Evolutionary conservation across 2,329 filamentous ascomycete species (phyloP).

Genomic region (Microsporum audouinii): DNA sequence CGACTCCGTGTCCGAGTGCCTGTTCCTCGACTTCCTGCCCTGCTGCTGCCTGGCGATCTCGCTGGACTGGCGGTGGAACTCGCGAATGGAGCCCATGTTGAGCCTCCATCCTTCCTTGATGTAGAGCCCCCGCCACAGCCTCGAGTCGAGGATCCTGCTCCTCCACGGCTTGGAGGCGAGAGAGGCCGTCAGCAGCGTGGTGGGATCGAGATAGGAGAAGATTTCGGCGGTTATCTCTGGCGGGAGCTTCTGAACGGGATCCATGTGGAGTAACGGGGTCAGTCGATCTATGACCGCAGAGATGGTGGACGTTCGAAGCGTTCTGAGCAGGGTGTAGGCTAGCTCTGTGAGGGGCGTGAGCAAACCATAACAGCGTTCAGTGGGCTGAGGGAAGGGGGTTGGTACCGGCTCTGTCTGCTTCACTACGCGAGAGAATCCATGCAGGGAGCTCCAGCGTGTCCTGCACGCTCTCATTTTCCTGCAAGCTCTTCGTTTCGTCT

Average conservation of each 20-base stretch:
- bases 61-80: conserved; percentile 49
- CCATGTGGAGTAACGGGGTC: conserved; percentile 77
- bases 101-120: conserved; percentile 76
- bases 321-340: conserved; percentile 64
- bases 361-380: background rate
- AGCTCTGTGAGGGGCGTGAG: conserved; percentile 47
- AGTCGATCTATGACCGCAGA: conserved; percentile 69
- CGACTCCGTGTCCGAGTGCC: conserved; percentile 37
- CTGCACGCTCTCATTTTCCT: conserved; percentile 30
- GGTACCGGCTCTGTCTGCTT: conserved; percentile 45
- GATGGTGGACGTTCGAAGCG: conserved; percentile 68
- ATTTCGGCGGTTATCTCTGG: conserved; percentile 85
- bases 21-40: conserved; percentile 37
- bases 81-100: conserved; percentile 51
- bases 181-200: conserved; percentile 68
- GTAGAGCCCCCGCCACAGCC: conserved; percentile 78
- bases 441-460: conserved; percentile 39
- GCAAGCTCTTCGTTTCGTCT: conserved; percentile 51
- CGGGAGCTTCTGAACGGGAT: conserved; percentile 76
- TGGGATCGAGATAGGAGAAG: conserved; percentile 70
- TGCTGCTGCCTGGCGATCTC: conserved; percentile 20
- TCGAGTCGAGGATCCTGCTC: conserved; percentile 64
- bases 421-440: conserved; percentile 45
- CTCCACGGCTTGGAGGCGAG: conserved; percentile 74
- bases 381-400: background rate